These are phyloP conservation scores for Populus hybrid DNA, from an alignment of 441 rosid species.

Conservation along the genomic window DNA sequence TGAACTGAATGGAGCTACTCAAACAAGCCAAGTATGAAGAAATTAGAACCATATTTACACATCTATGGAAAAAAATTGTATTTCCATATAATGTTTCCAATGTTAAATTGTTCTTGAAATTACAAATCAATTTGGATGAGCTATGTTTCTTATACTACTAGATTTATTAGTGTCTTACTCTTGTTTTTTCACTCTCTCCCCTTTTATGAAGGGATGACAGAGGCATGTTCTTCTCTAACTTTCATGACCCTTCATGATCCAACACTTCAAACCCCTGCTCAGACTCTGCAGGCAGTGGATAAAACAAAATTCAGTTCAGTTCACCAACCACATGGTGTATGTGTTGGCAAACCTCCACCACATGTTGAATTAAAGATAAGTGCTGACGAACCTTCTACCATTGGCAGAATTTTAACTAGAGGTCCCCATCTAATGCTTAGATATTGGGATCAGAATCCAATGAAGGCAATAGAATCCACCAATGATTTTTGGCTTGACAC, in stretches of 20 bases:
- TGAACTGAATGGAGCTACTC: background rate
- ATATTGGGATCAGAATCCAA: constrained; percentile 53
- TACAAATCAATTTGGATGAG: background rate
- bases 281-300: constrained; percentile 18
- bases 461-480: constrained; percentile 22
- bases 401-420: constrained; percentile 69
- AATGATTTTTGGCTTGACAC: constrained; percentile 71
- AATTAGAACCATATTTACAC: background rate
- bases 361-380: constrained; percentile 65
- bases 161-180: background rate
- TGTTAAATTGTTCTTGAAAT: background rate
- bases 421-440: constrained; percentile 81
- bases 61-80: background rate
- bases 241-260: constrained; percentile 64
- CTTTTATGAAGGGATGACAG: constrained; percentile 71
- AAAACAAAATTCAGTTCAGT: constrained; percentile 8
- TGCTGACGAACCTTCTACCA: constrained; percentile 35
- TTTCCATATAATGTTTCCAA: background rate
- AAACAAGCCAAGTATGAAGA: background rate
- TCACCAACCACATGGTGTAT: constrained; percentile 48
- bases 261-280: constrained; percentile 21
- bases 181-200: background rate
- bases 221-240: constrained; percentile 78
- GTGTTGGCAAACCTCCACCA: constrained; percentile 88
- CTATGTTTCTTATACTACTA: background rate